Base-by-base conservation (phyloP, 1,284 basidiomycete genomes). In the Apiotrichum siamense region DNA sequence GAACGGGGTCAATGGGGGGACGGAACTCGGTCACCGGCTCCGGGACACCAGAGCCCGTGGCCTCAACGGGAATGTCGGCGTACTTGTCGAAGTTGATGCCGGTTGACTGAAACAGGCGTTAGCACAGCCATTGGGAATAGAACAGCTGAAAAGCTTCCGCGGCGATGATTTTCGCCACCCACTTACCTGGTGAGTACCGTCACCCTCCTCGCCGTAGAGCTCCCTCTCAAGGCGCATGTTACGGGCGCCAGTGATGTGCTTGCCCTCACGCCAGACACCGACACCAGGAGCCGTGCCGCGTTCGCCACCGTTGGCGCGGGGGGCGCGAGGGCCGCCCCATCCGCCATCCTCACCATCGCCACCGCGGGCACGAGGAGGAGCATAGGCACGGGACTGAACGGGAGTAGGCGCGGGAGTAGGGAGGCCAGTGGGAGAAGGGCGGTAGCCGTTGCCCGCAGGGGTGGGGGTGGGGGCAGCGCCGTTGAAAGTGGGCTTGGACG, bases 11-110 rank as follows among this genome's bases (percentile, higher is more conserved):
- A 68, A 99, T 79, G 59, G 92, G 93, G 44, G 92, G 86, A 50
- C 85, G 87, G 78, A 99, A 99, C 52, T 84, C 81, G 59, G 75
- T 82, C 62, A 97, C 83, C 45, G 94, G 91, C 49, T 97, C 94
- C 57, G 96, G 96, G 23, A 96, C 93, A 62, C 87, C 89, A 55
- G 85, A 83, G 62, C 96, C 96, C 44, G 92, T 97, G 38, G 92
- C 94, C 78, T 98, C 96, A 64, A 99, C 93, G 59, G 96, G 96
- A 69, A 98, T 98, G 75, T 98, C 94, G 74, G 96, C 93, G 73
- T 98, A 99, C 77, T 96, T 96, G 80, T 98, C 96, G 70, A 99
- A 99, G 80, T 99, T 99, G 79, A 99, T 97, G 62, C 96, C 96
- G 44, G 93, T 96, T 66, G 90, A 85, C 73, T 93, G 87, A 68